phyloP scores from a whole-genome alignment of 805 yeast species.

The Saccharomyces jurei region DNA sequence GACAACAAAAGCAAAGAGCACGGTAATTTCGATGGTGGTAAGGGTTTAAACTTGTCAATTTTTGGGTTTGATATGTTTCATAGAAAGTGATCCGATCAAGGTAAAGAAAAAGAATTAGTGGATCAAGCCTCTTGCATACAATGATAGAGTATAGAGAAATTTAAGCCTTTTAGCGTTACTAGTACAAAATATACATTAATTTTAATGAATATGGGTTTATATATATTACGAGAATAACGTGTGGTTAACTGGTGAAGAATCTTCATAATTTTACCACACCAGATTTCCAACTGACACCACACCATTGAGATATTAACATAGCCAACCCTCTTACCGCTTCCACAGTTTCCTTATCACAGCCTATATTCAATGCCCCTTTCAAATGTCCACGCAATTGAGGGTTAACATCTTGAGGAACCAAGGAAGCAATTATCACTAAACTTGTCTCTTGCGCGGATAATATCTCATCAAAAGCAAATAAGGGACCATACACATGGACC shows the following conservation, averaged over 20 bases:
- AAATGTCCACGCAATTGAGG: constrained; percentile 90
- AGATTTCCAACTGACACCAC: constrained; percentile 54
- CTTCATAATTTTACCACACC: constrained; percentile 26
- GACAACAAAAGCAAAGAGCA: constrained; percentile 2
- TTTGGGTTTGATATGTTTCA: constrained; percentile 21
- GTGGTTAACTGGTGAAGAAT: background rate
- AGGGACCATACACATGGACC: constrained; percentile 68
- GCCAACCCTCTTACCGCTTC: constrained; percentile 53
- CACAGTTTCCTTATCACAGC: constrained; percentile 59
- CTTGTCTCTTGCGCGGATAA: constrained; percentile 65
- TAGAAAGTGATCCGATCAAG: background rate
- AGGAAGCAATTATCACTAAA: constrained; percentile 64
- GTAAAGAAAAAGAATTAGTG: background rate
- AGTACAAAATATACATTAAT: background rate
- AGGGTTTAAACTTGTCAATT: constrained; percentile 13
- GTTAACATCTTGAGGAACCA: constrained; percentile 88
- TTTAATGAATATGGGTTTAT: background rate
- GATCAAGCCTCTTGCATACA: constrained; percentile 6
- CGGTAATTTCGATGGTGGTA: constrained; percentile 1
- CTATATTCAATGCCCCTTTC: constrained; percentile 75
- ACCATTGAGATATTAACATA: constrained; percentile 61
- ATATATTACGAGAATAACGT: background rate
- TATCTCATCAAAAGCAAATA: constrained; percentile 60
- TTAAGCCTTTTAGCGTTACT: constrained; percentile 5
- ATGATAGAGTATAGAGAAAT: constrained; percentile 7